Conservation (phyloP, 169 alveolate genomes). For the Plasmodium gallinaceum region DNA sequence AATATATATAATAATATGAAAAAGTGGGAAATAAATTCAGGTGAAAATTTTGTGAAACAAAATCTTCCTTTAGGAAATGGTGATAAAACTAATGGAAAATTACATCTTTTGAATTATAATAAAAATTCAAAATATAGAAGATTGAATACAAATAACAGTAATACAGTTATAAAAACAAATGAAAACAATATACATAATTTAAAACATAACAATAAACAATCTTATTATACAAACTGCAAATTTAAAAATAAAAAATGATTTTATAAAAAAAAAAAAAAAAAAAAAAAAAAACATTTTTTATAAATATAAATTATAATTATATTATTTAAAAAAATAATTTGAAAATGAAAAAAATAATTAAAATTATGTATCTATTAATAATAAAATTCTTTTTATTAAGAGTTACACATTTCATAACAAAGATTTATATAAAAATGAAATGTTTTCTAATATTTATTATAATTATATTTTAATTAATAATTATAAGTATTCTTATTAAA, state of each 20-base stretch:
- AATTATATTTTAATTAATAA: too few relatives aligned
- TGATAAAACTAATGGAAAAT: not conserved
- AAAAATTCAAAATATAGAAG: constrained; percentile 11
- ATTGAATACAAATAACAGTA: not conserved
- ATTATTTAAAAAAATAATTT: too few relatives aligned
- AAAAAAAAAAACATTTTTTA: not conserved
- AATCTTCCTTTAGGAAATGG: not conserved
- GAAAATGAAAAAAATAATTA: too few relatives aligned
- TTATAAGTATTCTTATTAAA: too few relatives aligned
- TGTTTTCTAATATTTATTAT: too few relatives aligned
- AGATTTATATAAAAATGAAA: too few relatives aligned
- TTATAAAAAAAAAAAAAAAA: not conserved
- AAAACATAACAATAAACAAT: not conserved
- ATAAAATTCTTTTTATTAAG: too few relatives aligned
- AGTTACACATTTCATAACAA: too few relatives aligned
- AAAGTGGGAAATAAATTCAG: not conserved
- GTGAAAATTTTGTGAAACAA: not conserved
- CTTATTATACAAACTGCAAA: not conserved
- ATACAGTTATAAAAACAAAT: not conserved
- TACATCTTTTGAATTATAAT: not conserved
- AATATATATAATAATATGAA: constrained; percentile 14
- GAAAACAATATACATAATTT: not conserved
- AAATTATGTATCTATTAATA: too few relatives aligned
- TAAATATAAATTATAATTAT: not conserved
- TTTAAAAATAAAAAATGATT: not conserved